A percentile compares a stretch with the other conserved stretches of the same genome.
Conservation (phyloP, 1,139 yeast species). For the Pichia sp. region DNA sequence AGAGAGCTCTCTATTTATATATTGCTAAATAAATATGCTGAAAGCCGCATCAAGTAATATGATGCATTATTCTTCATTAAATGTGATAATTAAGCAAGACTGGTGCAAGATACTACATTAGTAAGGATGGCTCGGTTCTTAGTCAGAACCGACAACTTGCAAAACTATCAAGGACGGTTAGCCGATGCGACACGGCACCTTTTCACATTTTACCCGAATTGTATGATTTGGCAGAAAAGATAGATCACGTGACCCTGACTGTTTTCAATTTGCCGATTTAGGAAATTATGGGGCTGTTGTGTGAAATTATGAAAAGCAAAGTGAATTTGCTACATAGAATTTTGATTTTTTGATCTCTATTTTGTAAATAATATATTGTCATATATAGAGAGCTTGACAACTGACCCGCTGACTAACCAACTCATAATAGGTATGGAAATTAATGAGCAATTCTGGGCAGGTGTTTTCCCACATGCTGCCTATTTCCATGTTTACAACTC, state of each 20-base stretch:
- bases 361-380: not conserved
- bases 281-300: not conserved
- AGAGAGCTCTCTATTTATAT: not conserved
- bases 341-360: no score
- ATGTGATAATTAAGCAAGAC: no score
- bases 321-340: not conserved
- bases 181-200: no score
- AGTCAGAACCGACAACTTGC: no score
- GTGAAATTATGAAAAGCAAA: not conserved
- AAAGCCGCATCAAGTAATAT: no score
- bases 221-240: no score
- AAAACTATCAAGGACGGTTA: no score
- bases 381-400: not conserved
- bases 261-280: not conserved
- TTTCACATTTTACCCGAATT: no score
- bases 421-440: not conserved
- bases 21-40: no score
- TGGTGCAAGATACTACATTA: no score
- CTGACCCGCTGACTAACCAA: not conserved
- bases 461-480: slow-evolving; percentile 45
- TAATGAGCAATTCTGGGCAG: slow-evolving; percentile 33
- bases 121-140: not conserved
- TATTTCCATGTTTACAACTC: slow-evolving; percentile 50
- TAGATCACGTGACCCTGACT: no score
- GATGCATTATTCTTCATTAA: no score